Conservation (phyloP, 805 yeast genomes). For the Cyberlindnera americana region DNA sequence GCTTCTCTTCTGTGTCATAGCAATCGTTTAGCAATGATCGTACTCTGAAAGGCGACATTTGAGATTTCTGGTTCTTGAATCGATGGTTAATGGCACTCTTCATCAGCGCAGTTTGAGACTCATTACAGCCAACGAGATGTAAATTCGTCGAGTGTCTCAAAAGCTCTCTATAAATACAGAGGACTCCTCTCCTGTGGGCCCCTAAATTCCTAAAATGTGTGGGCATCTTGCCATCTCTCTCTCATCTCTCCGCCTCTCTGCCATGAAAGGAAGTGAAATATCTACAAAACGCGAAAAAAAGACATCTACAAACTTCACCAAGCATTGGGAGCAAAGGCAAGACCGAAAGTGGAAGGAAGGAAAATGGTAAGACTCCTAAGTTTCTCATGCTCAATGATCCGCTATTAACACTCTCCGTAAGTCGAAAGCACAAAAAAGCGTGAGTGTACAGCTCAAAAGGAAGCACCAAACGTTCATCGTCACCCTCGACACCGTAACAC, state of each 20-base stretch:
- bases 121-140: neutral
- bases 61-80: slow-evolving; percentile 17
- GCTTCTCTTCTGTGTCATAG: slow-evolving; percentile 12
- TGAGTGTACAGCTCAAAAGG: slow-evolving; percentile 30
- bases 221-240: slow-evolving; percentile 20
- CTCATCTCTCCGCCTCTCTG: neutral
- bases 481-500: slow-evolving; percentile 20
- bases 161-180: slow-evolving; percentile 29
- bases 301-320: neutral
- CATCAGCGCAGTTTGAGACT: neutral
- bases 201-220: slow-evolving; percentile 29
- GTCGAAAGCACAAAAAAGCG: slow-evolving; percentile 12
- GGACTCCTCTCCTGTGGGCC: slow-evolving; percentile 29
- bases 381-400: no score
- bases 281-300: neutral
- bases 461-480: slow-evolving; percentile 34
- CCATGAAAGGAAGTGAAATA: neutral
- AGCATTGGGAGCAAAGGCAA: no score
- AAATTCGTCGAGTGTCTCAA: slow-evolving; percentile 26
- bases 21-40: slow-evolving; percentile 11
- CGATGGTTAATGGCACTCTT: slow-evolving; percentile 2
- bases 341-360: neutral
- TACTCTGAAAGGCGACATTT: slow-evolving; percentile 20
- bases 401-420: neutral
- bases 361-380: neutral